These are phyloP conservation scores for Pseudozyma thailandica DNA, from an alignment of 1,284 basidiomycete genomes.

Conservation along the genomic window DNA sequence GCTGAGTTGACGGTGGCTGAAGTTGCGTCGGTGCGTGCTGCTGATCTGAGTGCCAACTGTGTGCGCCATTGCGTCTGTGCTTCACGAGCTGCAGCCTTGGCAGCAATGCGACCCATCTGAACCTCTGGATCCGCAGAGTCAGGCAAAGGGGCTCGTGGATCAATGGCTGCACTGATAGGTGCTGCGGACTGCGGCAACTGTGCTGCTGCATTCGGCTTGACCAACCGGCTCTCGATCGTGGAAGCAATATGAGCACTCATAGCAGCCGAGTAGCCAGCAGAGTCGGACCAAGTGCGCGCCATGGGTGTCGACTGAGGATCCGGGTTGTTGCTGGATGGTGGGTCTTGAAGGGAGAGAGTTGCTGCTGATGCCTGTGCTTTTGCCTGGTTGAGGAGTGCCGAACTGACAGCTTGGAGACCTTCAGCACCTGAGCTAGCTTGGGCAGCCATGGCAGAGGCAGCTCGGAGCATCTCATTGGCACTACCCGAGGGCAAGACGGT, in stretches of 20 bases:
- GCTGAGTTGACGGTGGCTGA: not conserved
- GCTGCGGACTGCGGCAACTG: not conserved
- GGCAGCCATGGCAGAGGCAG: conserved; percentile 50
- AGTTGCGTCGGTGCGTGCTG: conserved; percentile 13
- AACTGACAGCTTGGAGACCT: conserved; percentile 54
- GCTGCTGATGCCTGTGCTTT: conserved; percentile 42
- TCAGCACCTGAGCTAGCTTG: conserved; percentile 50
- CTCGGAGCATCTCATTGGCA: conserved; percentile 53
- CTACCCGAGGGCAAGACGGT: conserved; percentile 16
- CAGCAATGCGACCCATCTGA: conserved; percentile 51
- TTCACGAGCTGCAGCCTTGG: conserved; percentile 48
- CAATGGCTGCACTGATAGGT: conserved; percentile 25
- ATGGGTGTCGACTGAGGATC: conserved; percentile 25
- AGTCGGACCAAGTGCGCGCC: conserved; percentile 40
- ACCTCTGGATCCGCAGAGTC: conserved; percentile 19
- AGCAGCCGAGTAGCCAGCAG: conserved; percentile 51
- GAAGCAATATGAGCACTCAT: conserved; percentile 51
- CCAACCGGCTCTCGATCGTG: conserved; percentile 30
- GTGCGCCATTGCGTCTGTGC: conserved; percentile 53
- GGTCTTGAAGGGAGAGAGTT: conserved; percentile 8
- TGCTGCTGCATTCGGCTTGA: conserved; percentile 3
- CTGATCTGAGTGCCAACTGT: conserved; percentile 38
- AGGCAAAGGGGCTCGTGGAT: conserved; percentile 8
- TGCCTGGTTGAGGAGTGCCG: conserved; percentile 50
- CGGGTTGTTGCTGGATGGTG: not conserved